phyloP scores from a whole-genome alignment of 768 basidiomycete genomes.

The Daedaleopsis nitida region DNA sequence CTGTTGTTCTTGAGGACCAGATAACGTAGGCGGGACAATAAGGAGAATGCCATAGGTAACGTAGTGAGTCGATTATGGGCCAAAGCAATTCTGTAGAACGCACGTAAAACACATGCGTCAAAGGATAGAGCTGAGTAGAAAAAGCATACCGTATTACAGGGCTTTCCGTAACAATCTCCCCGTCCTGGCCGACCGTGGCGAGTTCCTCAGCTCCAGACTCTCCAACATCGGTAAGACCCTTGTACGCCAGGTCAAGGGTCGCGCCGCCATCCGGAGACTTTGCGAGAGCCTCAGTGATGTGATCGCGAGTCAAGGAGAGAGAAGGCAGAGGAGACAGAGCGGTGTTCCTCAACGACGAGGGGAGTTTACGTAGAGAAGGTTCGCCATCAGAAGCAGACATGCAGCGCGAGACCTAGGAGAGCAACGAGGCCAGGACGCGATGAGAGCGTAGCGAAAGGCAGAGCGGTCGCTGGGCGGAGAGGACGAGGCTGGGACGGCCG shows the following conservation, averaged over 20 bases:
- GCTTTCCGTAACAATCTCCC: conserved; percentile 47
- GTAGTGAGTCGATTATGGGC: conserved; percentile 81
- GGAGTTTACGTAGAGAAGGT: conserved; percentile 17
- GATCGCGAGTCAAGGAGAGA: conserved; percentile 52
- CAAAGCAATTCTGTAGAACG: conserved; percentile 69
- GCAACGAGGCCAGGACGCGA: not conserved
- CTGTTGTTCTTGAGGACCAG: conserved; percentile 86
- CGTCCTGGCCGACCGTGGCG: conserved; percentile 56
- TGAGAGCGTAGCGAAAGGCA: not conserved
- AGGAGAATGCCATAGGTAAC: conserved; percentile 73
- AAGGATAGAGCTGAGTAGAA: conserved; percentile 25
- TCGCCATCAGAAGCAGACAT: conserved; percentile 24
- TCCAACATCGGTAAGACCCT: conserved; percentile 74
- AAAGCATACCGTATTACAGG: conserved; percentile 59
- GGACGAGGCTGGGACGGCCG: not conserved
- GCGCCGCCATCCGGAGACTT: conserved; percentile 76
- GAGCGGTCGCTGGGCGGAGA: not conserved
- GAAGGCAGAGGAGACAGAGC: conserved; percentile 32
- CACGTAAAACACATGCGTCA: not conserved
- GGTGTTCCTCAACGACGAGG: conserved; percentile 19
- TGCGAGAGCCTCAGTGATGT: conserved; percentile 64
- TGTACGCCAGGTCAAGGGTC: conserved; percentile 84
- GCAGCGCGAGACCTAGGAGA: conserved; percentile 4
- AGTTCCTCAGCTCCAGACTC: conserved; percentile 77
- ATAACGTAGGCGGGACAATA: conserved; percentile 76